A percentile compares a stretch with the other conserved stretches of the same genome.
Conservation (phyloP, 352 stramenopile genomes). For the Globisporangium mamillatum region DNA sequence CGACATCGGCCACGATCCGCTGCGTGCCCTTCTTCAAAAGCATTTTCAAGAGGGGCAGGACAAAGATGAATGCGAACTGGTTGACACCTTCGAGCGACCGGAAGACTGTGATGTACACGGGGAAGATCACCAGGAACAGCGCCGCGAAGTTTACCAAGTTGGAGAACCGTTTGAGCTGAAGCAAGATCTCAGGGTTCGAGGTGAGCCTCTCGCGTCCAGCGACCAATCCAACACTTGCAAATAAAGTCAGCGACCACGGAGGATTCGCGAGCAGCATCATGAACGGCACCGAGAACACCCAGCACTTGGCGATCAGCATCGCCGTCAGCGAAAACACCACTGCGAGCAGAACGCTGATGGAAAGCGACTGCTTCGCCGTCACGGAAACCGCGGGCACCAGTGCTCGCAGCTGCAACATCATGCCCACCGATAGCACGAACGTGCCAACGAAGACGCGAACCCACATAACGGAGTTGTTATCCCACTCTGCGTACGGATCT, state of each 20-base stretch:
- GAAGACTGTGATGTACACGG: conserved; percentile 9
- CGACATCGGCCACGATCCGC: conserved; percentile 1
- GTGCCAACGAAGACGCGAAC: not conserved
- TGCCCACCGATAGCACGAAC: not conserved
- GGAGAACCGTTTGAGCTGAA: too few species aligned
- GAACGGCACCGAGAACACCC: not conserved
- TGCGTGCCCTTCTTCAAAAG: conserved; percentile 1
- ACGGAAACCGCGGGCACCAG: not conserved
- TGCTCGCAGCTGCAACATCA: not conserved
- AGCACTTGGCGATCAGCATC: not conserved
- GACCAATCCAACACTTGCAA: not conserved
- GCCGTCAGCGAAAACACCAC: too few species aligned
- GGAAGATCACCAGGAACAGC: conserved; percentile 8
- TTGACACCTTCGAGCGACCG: not conserved
- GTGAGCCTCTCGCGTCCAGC: not conserved
- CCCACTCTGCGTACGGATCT: not conserved
- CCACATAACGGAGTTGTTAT: not conserved
- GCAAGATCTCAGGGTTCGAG: too few species aligned
- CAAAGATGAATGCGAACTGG: conserved; percentile 14
- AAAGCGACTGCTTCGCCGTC: too few species aligned
- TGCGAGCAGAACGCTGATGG: too few species aligned
- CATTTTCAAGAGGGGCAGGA: conserved; percentile 12
- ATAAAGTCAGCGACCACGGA: not conserved
- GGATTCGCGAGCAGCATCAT: not conserved
- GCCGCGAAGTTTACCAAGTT: too few species aligned